These are phyloP conservation scores for Penicillium sp. DNA, from an alignment of 2,329 filamentous ascomycete species.

Conservation along the genomic window DNA sequence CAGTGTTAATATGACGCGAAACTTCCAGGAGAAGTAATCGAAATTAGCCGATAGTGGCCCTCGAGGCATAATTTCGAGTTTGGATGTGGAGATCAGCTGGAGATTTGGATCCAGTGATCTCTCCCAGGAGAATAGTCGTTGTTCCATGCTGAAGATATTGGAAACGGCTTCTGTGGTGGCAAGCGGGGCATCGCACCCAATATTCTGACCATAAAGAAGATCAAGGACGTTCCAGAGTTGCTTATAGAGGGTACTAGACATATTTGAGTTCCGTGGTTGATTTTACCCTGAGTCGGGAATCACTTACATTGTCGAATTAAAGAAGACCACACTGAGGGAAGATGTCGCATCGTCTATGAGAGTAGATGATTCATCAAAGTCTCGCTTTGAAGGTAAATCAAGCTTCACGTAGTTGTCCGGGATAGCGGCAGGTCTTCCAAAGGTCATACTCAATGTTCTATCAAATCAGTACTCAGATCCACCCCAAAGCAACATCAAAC, in stretches of 20 bases:
- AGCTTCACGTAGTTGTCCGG: conserved; percentile 50
- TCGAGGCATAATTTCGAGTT: neutral
- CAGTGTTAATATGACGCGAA: conserved; percentile 50
- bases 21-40: conserved; percentile 28
- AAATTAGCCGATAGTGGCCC: neutral
- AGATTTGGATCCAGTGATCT: conserved; percentile 13
- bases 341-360: conserved; percentile 15
- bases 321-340: conserved; percentile 21
- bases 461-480: neutral
- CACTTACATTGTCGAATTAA: conserved; percentile 31
- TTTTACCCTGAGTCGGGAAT: too few relatives aligned
- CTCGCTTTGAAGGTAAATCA: conserved; percentile 34
- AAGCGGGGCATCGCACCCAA: conserved; percentile 39
- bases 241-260: conserved; percentile 33
- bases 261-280: neutral
- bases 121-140: conserved; percentile 22
- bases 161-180: conserved; percentile 35
- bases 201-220: conserved; percentile 49
- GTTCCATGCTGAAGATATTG: conserved; percentile 35
- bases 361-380: conserved; percentile 11
- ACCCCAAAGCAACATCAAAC: neutral
- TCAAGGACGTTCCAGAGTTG: conserved; percentile 43
- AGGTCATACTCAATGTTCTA: conserved; percentile 57
- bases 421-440: conserved; percentile 54
- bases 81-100: conserved; percentile 6